Base-by-base conservation (phyloP, 495 filamentous ascomycete species). In the Rhypophila decipiens region DNA sequence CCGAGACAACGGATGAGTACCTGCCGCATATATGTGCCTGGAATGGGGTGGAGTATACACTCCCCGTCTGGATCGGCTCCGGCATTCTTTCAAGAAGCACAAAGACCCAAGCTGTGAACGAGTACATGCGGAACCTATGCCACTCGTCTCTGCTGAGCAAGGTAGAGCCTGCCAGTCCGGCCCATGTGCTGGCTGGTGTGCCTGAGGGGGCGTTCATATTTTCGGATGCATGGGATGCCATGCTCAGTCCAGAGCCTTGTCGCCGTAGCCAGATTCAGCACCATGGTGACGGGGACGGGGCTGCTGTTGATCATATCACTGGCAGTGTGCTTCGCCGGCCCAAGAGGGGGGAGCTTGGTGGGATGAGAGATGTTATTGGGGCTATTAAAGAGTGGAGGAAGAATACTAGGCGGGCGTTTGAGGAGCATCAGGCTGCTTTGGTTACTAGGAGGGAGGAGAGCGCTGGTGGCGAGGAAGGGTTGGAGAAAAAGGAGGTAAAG, bases 171-270 rank as follows among this genome's bases (percentile, higher is more conserved):
- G 69, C 65, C 7, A 61, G 61, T 10, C 69, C 70, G 2, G 57
- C 49, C 39, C 69, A 75, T 27, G 55, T 70, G 10, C 56, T 52
- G 1, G 65, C 70, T 0, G 72, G 72, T 7, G 68, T 67, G 38
- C 72, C 72, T 17, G 29, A 54, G 7, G 47, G 65, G 1, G 42
- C 45, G 11, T 61, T 52, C 27, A 49, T 75, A 19, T 75, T 67
- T 45, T 41, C 57, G 20, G 63, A 50, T 0, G 70, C 69, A 10
- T 75, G 72, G 72, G 57, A 65, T 19, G 57, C 63, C 5, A 67
- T 72, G 34, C 27, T 67, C 1, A 9, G 5, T 18, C 8, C 24
- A 7, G 13, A 11, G n/a, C n/a, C n/a, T n/a, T n/a, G n/a, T n/a
- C n/a, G n/a, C n/a, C n/a, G n/a, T n/a, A n/a, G n/a, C n/a, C n/a